These are phyloP conservation scores for Aspergillus amoenus DNA, from an alignment of 2,329 filamentous ascomycete genomes.

Conservation along the genomic window DNA sequence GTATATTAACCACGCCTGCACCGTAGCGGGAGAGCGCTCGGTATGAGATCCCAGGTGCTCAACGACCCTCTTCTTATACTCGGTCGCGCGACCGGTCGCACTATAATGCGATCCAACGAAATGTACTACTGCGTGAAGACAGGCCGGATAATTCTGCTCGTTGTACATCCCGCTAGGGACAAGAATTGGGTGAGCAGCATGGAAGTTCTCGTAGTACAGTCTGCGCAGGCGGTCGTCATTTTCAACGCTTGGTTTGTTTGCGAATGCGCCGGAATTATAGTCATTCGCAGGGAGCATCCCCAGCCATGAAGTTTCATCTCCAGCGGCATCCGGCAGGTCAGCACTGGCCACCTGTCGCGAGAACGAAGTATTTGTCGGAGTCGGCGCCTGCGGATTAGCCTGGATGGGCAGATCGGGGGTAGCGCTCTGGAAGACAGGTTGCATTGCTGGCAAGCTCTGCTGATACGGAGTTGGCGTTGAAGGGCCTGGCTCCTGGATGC, in stretches of 20 bases:
- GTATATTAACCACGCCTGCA: constrained; percentile 39
- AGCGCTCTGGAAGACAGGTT: background rate
- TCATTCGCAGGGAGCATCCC: background rate
- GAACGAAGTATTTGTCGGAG: background rate
- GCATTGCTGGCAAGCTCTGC: background rate
- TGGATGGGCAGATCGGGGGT: background rate
- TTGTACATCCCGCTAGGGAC: constrained; percentile 45
- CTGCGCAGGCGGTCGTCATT: constrained; percentile 40
- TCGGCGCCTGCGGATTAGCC: background rate
- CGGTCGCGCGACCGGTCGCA: constrained; percentile 26
- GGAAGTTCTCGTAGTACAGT: constrained; percentile 55
- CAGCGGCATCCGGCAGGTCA: background rate
- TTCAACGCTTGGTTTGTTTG: background rate
- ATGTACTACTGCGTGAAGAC: constrained; percentile 51
- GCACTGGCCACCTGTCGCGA: background rate
- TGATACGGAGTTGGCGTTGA: background rate
- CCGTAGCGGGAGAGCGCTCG: constrained; percentile 33
- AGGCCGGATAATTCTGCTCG: constrained; percentile 43
- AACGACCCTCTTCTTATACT: constrained; percentile 18
- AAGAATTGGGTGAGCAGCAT: constrained; percentile 55
- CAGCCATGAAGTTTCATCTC: background rate
- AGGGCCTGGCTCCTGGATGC: background rate
- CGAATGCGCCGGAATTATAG: background rate
- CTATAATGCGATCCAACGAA: constrained; percentile 55
- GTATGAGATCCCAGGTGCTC: background rate